phyloP scores from a whole-genome alignment of 176 grass and related monocot genomes.

The Phoenix dactylifera region DNA sequence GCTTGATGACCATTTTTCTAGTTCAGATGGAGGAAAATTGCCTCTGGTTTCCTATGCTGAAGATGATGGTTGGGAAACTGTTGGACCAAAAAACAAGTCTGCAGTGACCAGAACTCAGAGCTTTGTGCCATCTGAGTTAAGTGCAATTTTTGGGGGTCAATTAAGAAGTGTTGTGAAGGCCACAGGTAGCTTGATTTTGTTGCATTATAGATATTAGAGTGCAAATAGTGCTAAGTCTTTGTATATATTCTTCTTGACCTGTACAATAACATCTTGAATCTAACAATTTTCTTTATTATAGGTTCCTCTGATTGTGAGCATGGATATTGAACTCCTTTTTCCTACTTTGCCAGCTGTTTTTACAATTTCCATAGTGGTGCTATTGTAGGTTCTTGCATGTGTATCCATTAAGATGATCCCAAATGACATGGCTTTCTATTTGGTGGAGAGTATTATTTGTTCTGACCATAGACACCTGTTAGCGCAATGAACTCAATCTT shows the following conservation, averaged over 20 bases:
- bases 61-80: slow-evolving; percentile 97
- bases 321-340: too few species aligned
- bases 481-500: too few species aligned
- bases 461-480: too few species aligned
- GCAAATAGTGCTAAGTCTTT: background rate
- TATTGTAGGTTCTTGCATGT: too few species aligned
- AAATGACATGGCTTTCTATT: too few species aligned
- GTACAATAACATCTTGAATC: too few species aligned
- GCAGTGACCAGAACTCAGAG: slow-evolving; percentile 86
- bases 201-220: background rate
- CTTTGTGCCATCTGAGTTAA: slow-evolving; percentile 74
- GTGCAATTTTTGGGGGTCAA: slow-evolving; percentile 93
- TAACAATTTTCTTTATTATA: too few species aligned
- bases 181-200: slow-evolving; percentile 32
- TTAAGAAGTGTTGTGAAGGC: slow-evolving; percentile 81
- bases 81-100: slow-evolving; percentile 93
- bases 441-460: too few species aligned
- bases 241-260: background rate
- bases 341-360: too few species aligned
- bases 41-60: slow-evolving; percentile 34
- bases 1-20: slow-evolving; percentile 45
- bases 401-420: too few species aligned
- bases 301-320: too few species aligned
- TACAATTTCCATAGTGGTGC: too few species aligned
- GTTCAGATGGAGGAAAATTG: slow-evolving; percentile 46